phyloP scores from a whole-genome alignment of 257 asterid genomes.

The Solanum tacnaense region DNA sequence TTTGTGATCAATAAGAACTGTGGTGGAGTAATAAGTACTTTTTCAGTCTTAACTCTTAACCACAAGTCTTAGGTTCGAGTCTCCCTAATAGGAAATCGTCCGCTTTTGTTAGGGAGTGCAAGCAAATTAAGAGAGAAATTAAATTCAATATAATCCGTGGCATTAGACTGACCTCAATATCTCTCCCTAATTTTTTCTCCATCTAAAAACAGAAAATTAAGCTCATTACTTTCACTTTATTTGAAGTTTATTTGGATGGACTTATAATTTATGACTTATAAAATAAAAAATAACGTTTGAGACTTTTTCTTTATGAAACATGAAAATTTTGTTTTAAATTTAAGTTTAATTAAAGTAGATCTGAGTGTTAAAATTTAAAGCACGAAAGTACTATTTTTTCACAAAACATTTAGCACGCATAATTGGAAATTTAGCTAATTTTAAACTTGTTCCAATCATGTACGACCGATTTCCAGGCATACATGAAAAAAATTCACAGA shows the following conservation, averaged over 20 bases:
- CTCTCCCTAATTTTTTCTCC: background rate
- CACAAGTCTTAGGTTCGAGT: no score
- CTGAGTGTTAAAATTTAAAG: background rate
- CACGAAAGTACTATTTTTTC: background rate
- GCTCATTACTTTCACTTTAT: background rate
- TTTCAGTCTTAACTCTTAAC: no score
- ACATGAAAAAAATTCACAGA: background rate
- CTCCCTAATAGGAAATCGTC: no score
- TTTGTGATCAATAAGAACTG: no score
- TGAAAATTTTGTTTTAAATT: background rate
- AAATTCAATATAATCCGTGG: background rate
- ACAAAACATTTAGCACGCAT: background rate
- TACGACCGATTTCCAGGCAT: no score
- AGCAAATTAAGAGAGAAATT: background rate
- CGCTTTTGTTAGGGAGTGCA: no score
- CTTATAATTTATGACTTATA: background rate
- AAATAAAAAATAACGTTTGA: background rate
- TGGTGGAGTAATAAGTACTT: no score
- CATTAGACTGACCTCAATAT: background rate
- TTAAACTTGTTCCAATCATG: background rate
- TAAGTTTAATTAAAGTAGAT: background rate
- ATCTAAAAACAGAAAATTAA: background rate
- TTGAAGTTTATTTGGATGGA: background rate
- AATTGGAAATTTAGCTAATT: background rate
- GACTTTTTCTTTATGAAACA: background rate